Evolutionary conservation across 192 early-diverging fungal species (phyloP).

Genomic region (Umbelopsis sp.): DNA sequence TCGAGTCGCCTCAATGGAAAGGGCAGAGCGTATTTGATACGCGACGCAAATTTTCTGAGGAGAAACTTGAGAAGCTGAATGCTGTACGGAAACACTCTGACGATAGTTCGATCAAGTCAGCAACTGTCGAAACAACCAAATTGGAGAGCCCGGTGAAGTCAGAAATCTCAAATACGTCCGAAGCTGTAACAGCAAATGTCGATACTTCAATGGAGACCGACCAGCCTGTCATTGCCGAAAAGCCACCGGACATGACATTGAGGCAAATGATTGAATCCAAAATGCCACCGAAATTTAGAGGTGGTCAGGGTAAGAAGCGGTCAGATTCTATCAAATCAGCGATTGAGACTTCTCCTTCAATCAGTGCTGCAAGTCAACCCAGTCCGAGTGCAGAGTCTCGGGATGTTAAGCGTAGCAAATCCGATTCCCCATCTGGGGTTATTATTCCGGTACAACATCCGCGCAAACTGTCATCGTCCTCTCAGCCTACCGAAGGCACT

Average conservation of each 20-base stretch:
- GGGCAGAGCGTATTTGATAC: neutral
- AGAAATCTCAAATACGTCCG: neutral
- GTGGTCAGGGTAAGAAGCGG: conserved; percentile 5
- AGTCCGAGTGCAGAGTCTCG: neutral
- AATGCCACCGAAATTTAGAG: conserved; percentile 17
- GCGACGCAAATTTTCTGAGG: neutral
- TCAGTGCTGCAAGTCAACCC: no score
- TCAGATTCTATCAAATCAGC: neutral
- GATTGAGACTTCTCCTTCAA: neutral
- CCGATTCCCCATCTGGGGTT: neutral
- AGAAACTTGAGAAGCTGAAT: neutral
- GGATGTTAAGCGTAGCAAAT: conserved; percentile 15
- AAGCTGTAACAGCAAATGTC: neutral
- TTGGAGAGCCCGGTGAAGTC: neutral
- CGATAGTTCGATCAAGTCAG: neutral
- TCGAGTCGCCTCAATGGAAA: conserved; percentile 11
- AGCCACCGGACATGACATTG: conserved; percentile 1
- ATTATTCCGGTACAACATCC: neutral
- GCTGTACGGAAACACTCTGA: conserved; percentile 1
- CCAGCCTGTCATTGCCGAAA: neutral
- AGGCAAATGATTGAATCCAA: conserved; percentile 15
- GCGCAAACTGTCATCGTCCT: neutral
- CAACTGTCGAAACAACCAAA: neutral
- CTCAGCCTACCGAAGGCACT: neutral
- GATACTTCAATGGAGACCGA: neutral